Base-by-base conservation (phyloP, 225 moss, liverwort and hornwort species). In the Climacium dendroides region DNA sequence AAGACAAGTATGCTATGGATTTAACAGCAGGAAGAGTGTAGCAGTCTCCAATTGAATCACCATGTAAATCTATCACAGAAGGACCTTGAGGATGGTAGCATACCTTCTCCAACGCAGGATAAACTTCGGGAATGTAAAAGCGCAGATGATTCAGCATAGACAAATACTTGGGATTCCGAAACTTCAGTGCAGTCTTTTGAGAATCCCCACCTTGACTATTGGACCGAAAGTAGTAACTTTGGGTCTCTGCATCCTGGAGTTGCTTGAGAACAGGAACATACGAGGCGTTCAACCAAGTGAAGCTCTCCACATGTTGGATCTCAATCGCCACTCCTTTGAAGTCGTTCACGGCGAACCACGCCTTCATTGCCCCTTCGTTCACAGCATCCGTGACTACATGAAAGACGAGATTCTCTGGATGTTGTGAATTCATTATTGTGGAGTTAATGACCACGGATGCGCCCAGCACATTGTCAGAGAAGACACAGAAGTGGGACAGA, bases 211-310 rank as follows among this genome's bases (percentile, higher is more conserved):
- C 87, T 80, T 87, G 91, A 43, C 91, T 79, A 20, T 80, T 89
- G 74, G 95, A 93, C 86, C 94, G 95, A 83, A 98, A 98, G 81
- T 96, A 98, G 88, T 95, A 98, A 59, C 95, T 95, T 83, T 92
- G 97, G 19, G 96, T 97, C 67, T 94, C 95, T 39, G 96, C 95
- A 88, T 95, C 95, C 89, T 94, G 94, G 35, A 98, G 92, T 80
- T 97, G 97, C 88, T 96, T 98, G 86, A 98, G 92, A 43, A 98
- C 97, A 37, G 98, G 98, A 50, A 98, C 97, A 47, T 97, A 98
- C 5, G 95, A 92, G 4, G 98, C 95, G 83, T 98, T 98, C 89
- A 98, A 89, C 95, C 97, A 98, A 13, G 94, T 91, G 82, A 97
- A 96, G 76, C 88, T 94, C 88, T 98, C 98, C 20, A 98, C 95